These are phyloP conservation scores for Abrus precatorius DNA, from an alignment of 306 rosid species.

Conservation along the genomic window DNA sequence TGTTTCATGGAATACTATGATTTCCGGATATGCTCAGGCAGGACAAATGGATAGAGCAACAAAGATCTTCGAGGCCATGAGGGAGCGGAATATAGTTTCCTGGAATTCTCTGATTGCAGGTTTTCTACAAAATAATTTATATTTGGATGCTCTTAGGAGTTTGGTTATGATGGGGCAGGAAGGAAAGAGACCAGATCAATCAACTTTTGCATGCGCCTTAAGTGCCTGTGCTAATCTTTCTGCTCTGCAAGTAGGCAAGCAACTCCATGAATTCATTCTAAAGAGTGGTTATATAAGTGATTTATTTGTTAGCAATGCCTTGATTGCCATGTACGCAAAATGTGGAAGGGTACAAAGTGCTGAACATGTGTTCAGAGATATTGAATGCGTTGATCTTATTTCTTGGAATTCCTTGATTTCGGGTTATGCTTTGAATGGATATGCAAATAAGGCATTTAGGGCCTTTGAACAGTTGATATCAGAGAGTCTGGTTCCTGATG, in stretches of 20 bases:
- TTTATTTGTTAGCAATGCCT: conserved; percentile 73
- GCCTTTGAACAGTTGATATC: conserved; percentile 68
- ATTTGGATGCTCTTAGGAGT: conserved; percentile 71
- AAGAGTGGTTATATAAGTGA: conserved; percentile 71
- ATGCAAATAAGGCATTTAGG: conserved; percentile 66
- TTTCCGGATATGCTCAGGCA: conserved; percentile 73
- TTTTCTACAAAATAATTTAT: conserved; percentile 69
- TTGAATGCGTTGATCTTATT: conserved; percentile 59
- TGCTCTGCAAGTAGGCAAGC: conserved; percentile 74
- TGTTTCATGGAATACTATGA: conserved; percentile 86
- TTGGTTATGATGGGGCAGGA: conserved; percentile 62
- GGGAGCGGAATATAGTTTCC: conserved; percentile 66
- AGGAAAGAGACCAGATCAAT: conserved; percentile 69
- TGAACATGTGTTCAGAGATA: conserved; percentile 65
- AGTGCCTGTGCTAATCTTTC: conserved; percentile 86
- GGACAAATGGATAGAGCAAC: conserved; percentile 77
- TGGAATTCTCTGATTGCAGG: conserved; percentile 89
- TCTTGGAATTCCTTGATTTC: conserved; percentile 90
- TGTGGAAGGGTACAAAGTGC: conserved; percentile 66
- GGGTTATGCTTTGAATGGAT: conserved; percentile 77
- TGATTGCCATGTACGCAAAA: conserved; percentile 84
- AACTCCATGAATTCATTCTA: conserved; percentile 71
- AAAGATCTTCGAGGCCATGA: conserved; percentile 60
- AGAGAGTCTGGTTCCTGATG: conserved; percentile 63
- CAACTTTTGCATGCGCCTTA: conserved; percentile 72